A percentile compares a stretch with the other conserved stretches of the same genome.
phyloP scores from a whole-genome alignment of 306 rosid genomes.

The Prunus davidiana region DNA sequence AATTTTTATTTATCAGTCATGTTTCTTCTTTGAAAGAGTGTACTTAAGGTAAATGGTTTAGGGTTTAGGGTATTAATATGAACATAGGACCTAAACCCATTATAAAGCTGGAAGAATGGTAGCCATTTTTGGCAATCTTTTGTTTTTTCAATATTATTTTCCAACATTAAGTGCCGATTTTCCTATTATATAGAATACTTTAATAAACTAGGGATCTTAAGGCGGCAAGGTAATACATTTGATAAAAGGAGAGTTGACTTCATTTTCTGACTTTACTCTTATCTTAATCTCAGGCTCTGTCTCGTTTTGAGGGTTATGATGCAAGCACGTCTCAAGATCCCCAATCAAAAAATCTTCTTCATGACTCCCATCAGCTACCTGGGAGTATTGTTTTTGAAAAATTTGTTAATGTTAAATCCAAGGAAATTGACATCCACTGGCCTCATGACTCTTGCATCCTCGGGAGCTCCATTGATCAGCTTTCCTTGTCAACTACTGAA shows the following conservation, averaged over 20 bases:
- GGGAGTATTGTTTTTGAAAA: conserved; percentile 11
- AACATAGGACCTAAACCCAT: background rate
- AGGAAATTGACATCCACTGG: conserved; percentile 6
- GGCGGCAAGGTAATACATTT: background rate
- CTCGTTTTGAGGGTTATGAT: conserved; percentile 42
- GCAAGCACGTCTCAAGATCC: conserved; percentile 10
- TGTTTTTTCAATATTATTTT: background rate
- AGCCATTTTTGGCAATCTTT: background rate
- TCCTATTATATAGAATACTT: background rate
- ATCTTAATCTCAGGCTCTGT: conserved; percentile 46
- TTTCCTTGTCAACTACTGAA: conserved; percentile 9
- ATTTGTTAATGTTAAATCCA: conserved; percentile 3
- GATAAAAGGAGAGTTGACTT: conserved; percentile 1
- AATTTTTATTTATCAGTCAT: background rate
- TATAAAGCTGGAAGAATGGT: background rate
- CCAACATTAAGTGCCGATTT: background rate
- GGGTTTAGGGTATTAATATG: no score
- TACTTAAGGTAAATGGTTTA: background rate
- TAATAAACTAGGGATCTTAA: background rate
- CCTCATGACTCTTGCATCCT: conserved; percentile 17
- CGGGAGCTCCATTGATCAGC: conserved; percentile 21
- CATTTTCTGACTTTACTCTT: conserved; percentile 15
- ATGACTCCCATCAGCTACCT: background rate
- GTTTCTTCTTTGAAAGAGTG: background rate
- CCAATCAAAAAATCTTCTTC: background rate